Evolutionary conservation across 345 rosid genomes (phyloP), one percentile per base, ranked within the genome.

Genomic region (Boechera retrofracta): DNA sequence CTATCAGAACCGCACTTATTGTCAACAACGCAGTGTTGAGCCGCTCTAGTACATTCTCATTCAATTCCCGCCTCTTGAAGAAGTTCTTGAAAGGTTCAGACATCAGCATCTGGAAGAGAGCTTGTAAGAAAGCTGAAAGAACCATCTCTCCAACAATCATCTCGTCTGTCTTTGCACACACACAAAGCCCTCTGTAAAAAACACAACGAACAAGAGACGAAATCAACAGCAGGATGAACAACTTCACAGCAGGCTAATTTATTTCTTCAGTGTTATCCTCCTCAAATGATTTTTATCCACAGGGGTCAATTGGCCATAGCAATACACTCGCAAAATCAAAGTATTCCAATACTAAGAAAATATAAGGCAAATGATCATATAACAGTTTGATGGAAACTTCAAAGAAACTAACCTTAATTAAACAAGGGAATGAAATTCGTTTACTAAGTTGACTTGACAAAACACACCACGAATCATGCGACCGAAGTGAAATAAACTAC

Each of bases 1-100:
- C 83, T 13, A 58, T 68, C 58, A 82, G 81, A 41, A 83, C 81
- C 16, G 76, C 69, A 26, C 79, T 39, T 4, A 82, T 59, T 24
- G 77, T 64, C 61, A 77, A 66, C 76, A 82, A 67, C 1, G 67
- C 67, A 28, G 42, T 44, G 59, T 74, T 67, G 73, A 77, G 64
- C 70, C 72, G 62, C 75, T 78, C 82, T 16, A 71, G 71, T 38
- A 77, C 64, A 32, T 41, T 41, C 48, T 78, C 79, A 33, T 58
- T 71, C 51, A 70, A 49, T 32, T 73, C 67, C 28, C 67, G 65
- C 51, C 73, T 45, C 47, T 65, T 74, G 64, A 78, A 74, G 66
- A 74, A 74, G 18, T 6, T 32, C 59, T 58, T 69, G 38, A 65
- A 38, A 69, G 45, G 42, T 7, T 7, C n/a, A 53, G 82, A 58